These are phyloP conservation scores for Globisporangium camurandrum DNA, from an alignment of 352 stramenopile species.

Conservation along the genomic window DNA sequence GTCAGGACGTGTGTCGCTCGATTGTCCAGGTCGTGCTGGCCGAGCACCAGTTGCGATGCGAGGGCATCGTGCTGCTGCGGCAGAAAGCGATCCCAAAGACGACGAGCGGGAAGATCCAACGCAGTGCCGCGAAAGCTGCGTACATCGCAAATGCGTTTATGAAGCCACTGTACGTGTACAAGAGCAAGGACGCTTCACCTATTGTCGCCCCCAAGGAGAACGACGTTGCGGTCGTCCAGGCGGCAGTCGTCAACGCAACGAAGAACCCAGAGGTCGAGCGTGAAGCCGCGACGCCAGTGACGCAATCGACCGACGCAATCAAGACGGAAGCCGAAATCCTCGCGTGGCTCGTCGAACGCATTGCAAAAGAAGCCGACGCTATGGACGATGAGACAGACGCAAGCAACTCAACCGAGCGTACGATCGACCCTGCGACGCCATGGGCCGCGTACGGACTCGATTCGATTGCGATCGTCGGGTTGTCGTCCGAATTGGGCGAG, in stretches of 20 bases:
- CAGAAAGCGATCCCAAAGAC: conserved; percentile 78
- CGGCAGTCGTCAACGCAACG: not conserved
- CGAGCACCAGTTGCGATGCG: conserved; percentile 66
- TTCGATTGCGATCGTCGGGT: conserved; percentile 55
- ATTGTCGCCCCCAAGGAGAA: conserved; percentile 4
- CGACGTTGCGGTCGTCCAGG: too few relatives aligned
- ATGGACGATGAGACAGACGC: conserved; percentile 8
- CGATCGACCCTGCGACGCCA: conserved; percentile 47
- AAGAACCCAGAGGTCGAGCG: conserved; percentile 10
- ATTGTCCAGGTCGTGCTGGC: conserved; percentile 57
- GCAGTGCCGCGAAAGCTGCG: conserved; percentile 51
- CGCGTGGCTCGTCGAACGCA: conserved; percentile 54
- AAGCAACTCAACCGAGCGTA: conserved; percentile 9
- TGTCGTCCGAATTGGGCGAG: conserved; percentile 56
- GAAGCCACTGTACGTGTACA: conserved; percentile 50
- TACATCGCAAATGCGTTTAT: conserved; percentile 34
- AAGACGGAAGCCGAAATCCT: conserved; percentile 69
- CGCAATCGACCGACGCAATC: conserved; percentile 19
- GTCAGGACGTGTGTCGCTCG: conserved; percentile 47
- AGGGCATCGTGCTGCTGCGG: conserved; percentile 63
- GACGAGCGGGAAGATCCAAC: conserved; percentile 82
- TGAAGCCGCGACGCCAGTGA: conserved; percentile 10
- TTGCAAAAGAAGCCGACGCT: conserved; percentile 37
- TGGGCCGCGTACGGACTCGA: conserved; percentile 63
- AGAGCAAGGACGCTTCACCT: conserved; percentile 25